Base-by-base conservation (phyloP, 202 grass and related monocot genomes). In the Panicum hallii region DNA sequence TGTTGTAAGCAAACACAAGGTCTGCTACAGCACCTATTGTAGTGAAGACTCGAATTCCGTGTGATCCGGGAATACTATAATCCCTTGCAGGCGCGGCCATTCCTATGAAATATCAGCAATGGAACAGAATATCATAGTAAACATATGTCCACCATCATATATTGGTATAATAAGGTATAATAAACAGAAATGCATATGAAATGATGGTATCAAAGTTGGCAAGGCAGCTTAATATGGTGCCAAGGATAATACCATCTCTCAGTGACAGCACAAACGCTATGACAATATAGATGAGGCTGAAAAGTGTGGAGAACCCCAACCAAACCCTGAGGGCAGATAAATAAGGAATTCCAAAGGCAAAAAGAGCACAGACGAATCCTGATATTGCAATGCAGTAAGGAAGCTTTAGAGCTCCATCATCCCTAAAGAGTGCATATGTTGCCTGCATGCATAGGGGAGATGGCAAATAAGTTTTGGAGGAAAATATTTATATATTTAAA, bases 1-100 rank as follows among this genome's bases (percentile, higher is more conserved):
- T 99, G 84, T 99, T 99, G 84, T 99, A 99, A 61, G 93, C 91
- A 87, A 99, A 99, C 66, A 99, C 97, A 77, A 95, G 93, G 85
- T 82, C 88, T 23, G 97, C 93, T 55, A 84, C 76, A 77, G 93
- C 88, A 88, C 97, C 97, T 77, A 99, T 99, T 2, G 93, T 96
- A 80, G 75, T 94, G 83, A 99, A 99, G 67, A 92, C 65, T 63
- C 80, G 95, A 58, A 22, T 80, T 61, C 67, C 79, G 43, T 85
- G 84, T 67, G 88, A 82, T 79, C 64, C 86, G 67, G 89, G 93
- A 83, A 92, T 92, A 86, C 38, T 88, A n/a, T 99, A 99, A 88
- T 96, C 97, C 82, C 90, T 91, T 60, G 79, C 49, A 34, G 88
- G 82, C 30, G 88, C 2, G 8, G 70, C 88, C 15, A 89, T 79